phyloP scores from a whole-genome alignment of 352 stramenopile genomes.

The Pythium apleroticum region DNA sequence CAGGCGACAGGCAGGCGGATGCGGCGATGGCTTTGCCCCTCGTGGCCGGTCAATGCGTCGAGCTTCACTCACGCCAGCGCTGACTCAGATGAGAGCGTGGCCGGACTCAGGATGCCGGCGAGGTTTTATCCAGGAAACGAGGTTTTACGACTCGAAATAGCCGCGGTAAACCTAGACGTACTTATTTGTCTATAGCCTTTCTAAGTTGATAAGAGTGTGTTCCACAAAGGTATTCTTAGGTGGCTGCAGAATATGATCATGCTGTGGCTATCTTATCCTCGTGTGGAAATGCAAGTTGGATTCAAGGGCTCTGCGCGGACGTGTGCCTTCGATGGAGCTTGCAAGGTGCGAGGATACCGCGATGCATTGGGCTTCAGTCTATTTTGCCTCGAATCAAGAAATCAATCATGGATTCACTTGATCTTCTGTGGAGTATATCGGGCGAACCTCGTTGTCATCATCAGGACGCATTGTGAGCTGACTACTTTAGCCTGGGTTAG shows the following conservation, averaged over 20 bases:
- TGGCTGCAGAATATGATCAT: too few relatives aligned
- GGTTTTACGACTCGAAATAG: constrained; percentile 4
- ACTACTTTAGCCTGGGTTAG: too few relatives aligned
- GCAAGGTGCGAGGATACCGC: not conserved
- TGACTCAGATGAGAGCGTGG: constrained; percentile 7
- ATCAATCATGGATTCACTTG: constrained; percentile 5
- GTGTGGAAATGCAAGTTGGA: too few relatives aligned
- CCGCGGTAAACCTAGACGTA: not conserved
- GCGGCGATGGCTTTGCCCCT: not conserved
- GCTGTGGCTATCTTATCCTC: too few relatives aligned
- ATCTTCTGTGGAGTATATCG: not conserved
- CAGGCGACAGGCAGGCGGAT: constrained; percentile 3
- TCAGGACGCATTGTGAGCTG: too few relatives aligned
- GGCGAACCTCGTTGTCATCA: not conserved
- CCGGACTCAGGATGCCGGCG: not conserved
- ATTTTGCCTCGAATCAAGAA: not conserved
- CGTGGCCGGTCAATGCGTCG: constrained; percentile 8
- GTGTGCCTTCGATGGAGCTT: too few relatives aligned
- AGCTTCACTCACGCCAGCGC: constrained; percentile 15
- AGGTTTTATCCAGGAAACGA: not conserved
- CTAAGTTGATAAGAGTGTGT: not conserved
- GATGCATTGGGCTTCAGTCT: not conserved
- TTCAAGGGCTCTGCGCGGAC: too few relatives aligned
- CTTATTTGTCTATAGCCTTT: not conserved
- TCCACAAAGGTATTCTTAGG: not conserved